A percentile compares a stretch with the other conserved stretches of the same genome.
Conservation (phyloP, 2,329 filamentous ascomycete species). For the Lasiodiplodia theobromae region DNA sequence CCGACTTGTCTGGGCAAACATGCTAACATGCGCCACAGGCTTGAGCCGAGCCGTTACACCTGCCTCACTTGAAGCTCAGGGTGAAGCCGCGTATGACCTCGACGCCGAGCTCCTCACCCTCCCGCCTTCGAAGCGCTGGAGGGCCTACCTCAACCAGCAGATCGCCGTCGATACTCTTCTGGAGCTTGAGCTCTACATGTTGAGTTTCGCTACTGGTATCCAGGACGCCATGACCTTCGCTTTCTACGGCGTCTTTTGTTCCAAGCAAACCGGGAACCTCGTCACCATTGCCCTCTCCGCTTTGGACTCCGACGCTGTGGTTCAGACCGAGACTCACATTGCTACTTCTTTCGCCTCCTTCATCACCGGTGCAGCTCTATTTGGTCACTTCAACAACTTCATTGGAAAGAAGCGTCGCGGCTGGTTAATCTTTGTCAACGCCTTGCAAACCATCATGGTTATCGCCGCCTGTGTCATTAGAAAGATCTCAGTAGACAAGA, state of each 20-base stretch:
- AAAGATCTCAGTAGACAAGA: slow-evolving; percentile 31
- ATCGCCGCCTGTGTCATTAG: slow-evolving; percentile 36
- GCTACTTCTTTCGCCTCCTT: slow-evolving; percentile 36
- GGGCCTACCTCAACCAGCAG: slow-evolving; percentile 34
- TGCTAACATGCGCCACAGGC: background rate
- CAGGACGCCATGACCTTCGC: slow-evolving; percentile 41
- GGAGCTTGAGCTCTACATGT: slow-evolving; percentile 38
- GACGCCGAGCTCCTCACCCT: slow-evolving; percentile 23
- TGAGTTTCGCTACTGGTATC: slow-evolving; percentile 39
- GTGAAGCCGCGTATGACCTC: background rate
- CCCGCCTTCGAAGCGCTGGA: slow-evolving; percentile 12
- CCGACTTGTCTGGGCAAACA: no score
- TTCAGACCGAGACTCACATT: slow-evolving; percentile 34
- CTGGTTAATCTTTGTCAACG: slow-evolving; percentile 37
- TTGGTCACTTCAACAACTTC: slow-evolving; percentile 38
- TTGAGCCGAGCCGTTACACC: slow-evolving; percentile 1
- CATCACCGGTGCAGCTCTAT: slow-evolving; percentile 36
- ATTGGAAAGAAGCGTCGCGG: slow-evolving; percentile 36
- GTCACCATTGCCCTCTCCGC: slow-evolving; percentile 29
- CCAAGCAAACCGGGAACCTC: slow-evolving; percentile 38
- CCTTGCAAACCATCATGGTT: slow-evolving; percentile 36
- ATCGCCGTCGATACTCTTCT: slow-evolving; percentile 35
- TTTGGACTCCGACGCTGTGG: slow-evolving; percentile 12
- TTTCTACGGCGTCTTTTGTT: slow-evolving; percentile 38
- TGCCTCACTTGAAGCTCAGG: slow-evolving; percentile 20